Percentiles rank a stretch among this genome's conserved stretches.
Evolutionary conservation across 2,329 filamentous ascomycete genomes (phyloP).

Genomic region (Nemania serpens): DNA sequence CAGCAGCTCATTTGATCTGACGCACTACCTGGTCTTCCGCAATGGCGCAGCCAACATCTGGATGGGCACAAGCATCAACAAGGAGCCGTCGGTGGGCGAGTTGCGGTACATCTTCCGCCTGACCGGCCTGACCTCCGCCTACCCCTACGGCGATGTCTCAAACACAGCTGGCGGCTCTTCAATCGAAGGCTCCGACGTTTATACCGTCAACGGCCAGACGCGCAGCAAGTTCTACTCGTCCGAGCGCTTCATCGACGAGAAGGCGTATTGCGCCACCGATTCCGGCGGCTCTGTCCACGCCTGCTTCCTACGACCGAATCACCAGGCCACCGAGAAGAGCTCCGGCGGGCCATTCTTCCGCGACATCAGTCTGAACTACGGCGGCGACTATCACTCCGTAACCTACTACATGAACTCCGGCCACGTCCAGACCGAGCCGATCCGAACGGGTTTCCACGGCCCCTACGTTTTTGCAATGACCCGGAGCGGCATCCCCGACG

Average conservation of each 20-base stretch:
- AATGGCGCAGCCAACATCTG: constrained; percentile 54
- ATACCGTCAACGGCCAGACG: constrained; percentile 57
- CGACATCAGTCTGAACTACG: constrained; percentile 62
- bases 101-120: constrained; percentile 55
- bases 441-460: constrained; percentile 61
- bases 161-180: constrained; percentile 51
- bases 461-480: constrained; percentile 63
- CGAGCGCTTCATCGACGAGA: constrained; percentile 64
- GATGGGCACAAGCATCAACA: constrained; percentile 57
- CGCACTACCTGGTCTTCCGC: constrained; percentile 58
- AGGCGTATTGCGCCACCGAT: constrained; percentile 55
- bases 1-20: constrained; percentile 50
- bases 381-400: constrained; percentile 54
- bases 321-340: constrained; percentile 57
- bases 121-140: constrained; percentile 45
- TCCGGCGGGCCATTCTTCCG: constrained; percentile 62
- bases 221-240: constrained; percentile 66
- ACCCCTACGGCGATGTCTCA: constrained; percentile 51
- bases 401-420: constrained; percentile 67
- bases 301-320: constrained; percentile 43
- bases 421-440: constrained; percentile 60
- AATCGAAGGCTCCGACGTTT: constrained; percentile 55
- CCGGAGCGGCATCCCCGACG: constrained; percentile 52
- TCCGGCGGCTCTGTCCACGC: constrained; percentile 36
- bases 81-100: constrained; percentile 52